Conservation (phyloP, 495 filamentous ascomycete genomes). For the Penicillium angulare region DNA sequence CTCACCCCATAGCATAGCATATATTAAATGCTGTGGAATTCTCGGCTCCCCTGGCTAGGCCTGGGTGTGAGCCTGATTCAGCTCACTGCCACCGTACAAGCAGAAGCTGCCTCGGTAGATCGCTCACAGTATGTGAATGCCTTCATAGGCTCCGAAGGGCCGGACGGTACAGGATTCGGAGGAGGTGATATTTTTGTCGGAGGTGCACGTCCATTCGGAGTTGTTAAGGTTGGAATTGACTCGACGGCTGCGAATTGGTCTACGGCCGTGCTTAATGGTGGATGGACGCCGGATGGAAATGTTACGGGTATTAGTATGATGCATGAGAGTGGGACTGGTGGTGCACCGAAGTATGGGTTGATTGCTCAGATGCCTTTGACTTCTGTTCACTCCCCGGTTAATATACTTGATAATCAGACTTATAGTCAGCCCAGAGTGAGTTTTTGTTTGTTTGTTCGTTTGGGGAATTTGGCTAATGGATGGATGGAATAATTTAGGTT, state of each 20-base stretch:
- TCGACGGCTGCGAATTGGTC: constrained; percentile 54
- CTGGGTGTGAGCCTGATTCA: not conserved
- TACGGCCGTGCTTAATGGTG: constrained; percentile 45
- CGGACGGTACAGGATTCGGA: constrained; percentile 29
- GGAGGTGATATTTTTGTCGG: constrained; percentile 71
- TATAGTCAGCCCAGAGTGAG: constrained; percentile 38
- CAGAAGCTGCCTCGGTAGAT: constrained; percentile 24
- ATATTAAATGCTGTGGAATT: not conserved
- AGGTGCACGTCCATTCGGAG: constrained; percentile 60
- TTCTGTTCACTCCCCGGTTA: constrained; percentile 30
- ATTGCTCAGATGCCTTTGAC: constrained; percentile 61
- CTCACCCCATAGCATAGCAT: not conserved
- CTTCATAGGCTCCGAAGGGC: constrained; percentile 37
- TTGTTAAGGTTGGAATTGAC: constrained; percentile 68
- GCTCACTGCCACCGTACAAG: not conserved
- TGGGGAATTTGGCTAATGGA: not conserved
- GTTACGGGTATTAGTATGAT: constrained; percentile 65
- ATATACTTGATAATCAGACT: constrained; percentile 41
- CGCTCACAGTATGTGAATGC: constrained; percentile 49
- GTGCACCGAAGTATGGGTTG: constrained; percentile 67
- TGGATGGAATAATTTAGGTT: constrained; percentile 15
- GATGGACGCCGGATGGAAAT: constrained; percentile 57
- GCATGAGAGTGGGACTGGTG: constrained; percentile 70
- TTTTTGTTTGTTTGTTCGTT: not conserved
- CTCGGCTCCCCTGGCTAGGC: not conserved